Conservation (phyloP, 805 yeast species). For the Yamadazyma sp. region DNA sequence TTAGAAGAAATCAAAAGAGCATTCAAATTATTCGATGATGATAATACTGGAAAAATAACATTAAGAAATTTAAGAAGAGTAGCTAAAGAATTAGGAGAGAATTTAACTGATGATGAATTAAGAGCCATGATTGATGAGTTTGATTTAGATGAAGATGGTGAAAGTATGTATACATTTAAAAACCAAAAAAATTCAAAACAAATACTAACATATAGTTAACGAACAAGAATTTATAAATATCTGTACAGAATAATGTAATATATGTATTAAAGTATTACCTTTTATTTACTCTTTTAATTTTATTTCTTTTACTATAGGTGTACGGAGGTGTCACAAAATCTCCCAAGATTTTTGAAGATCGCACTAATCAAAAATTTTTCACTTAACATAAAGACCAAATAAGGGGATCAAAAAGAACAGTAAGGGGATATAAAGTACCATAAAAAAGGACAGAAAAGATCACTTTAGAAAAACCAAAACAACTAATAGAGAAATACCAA, state of each 20-base stretch:
- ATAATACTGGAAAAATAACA: slow-evolving; percentile 80
- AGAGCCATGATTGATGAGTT: slow-evolving; percentile 97
- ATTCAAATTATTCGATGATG: slow-evolving; percentile 84
- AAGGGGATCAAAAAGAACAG: too few relatives aligned
- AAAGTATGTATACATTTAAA: slow-evolving; percentile 44
- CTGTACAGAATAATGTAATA: slow-evolving; percentile 69
- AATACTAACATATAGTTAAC: slow-evolving; percentile 49
- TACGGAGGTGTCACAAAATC: too few relatives aligned
- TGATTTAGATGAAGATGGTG: slow-evolving; percentile 95
- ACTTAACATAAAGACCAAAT: too few relatives aligned
- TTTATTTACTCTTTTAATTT: too few relatives aligned
- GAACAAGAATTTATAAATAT: slow-evolving; percentile 89
- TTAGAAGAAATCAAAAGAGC: slow-evolving; percentile 89
- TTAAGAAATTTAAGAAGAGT: slow-evolving; percentile 81
- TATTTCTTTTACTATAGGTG: too few relatives aligned
- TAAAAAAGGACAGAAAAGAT: too few relatives aligned
- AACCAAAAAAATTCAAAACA: not conserved
- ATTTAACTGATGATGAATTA: slow-evolving; percentile 85
- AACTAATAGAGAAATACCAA: too few relatives aligned
- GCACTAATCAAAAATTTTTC: too few relatives aligned
- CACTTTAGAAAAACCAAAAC: too few relatives aligned
- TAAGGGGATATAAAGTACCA: too few relatives aligned
- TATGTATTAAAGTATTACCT: too few relatives aligned
- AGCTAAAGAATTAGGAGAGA: slow-evolving; percentile 90
- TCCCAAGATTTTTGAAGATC: too few relatives aligned